Evolutionary conservation across 139 green algal genomes (phyloP), one percentile per base, ranked within the genome.

Genomic region (Chlorella sp.): DNA sequence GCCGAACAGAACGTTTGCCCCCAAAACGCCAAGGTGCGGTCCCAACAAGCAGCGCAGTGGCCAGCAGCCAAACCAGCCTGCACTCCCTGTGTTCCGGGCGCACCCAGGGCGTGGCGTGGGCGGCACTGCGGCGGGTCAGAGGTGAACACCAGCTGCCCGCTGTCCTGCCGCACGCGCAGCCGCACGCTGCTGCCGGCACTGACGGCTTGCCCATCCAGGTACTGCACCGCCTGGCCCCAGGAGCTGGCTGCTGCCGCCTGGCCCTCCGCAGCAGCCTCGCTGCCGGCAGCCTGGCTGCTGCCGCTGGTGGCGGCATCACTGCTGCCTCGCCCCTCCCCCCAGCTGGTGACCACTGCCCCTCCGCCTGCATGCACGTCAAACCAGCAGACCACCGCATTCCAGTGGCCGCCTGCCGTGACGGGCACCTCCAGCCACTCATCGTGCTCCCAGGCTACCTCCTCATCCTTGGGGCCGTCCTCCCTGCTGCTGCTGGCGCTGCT

Each of bases 301-400:
- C 44, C 28, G 28, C 26, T 79, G 73, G 44, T 43, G 65, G n/a
- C n/a, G 65, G 40, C 28, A 14, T 40, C 43, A 13, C 17, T n/a
- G 56, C 58, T 73, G 56, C 26, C 54, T 56, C 38, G 30, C 28
- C 32, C 81, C 30, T 14, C 69, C 2, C 28, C 70, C 70, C 70
- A 81, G 56, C 54, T 86, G 70, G 65, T 81, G 54, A 86, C 34
- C 30, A 36, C 28, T 46, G 85, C 81, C 36, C 84, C 77, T 19
- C 16, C 48, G 32, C 58, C 76, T 40, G 48, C 40, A 48, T 92
- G 69, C 30, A 94, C 85, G 43, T 95, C 88, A 82, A 96, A 96
- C 93, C 93, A 97, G 72, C 95, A 95, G 32, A 88, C 92, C 4
- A 97, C 82, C 11, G 90, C 94, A 80, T 96, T 97, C 85, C 89